Conservation (phyloP, 768 basidiomycete species). For the Symmetrospora coprosmae region DNA sequence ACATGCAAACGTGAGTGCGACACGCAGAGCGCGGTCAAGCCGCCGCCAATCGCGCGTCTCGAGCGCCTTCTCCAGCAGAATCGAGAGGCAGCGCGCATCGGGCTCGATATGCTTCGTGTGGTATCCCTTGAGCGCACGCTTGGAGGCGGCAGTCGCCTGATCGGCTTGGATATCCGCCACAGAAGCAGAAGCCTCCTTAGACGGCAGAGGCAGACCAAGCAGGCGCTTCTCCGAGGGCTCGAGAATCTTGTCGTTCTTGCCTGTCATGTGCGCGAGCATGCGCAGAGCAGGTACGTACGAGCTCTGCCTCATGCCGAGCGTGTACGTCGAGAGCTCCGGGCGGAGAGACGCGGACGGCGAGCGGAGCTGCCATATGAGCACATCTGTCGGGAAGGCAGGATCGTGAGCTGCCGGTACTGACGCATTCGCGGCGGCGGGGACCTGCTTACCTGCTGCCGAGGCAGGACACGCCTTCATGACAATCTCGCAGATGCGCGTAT, state of each 20-base stretch:
- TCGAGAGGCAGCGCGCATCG: not conserved
- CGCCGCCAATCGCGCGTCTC: slow-evolving; percentile 4
- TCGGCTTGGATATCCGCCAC: too few relatives aligned
- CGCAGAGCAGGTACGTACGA: not conserved
- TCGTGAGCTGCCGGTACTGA: not conserved
- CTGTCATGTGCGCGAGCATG: slow-evolving; percentile 1
- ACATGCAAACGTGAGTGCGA: too few relatives aligned
- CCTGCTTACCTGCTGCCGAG: not conserved
- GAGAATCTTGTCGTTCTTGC: not conserved
- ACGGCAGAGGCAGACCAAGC: too few relatives aligned
- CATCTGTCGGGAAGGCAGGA: not conserved
- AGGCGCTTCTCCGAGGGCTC: not conserved
- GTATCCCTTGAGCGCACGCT: slow-evolving; percentile 1
- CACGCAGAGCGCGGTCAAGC: not conserved
- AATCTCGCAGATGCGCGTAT: not conserved
- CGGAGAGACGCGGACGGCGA: not conserved
- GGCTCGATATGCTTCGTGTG: slow-evolving; percentile 4
- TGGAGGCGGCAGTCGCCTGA: not conserved
- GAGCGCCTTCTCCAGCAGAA: not conserved
- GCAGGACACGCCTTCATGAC: not conserved
- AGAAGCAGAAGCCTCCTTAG: too few relatives aligned
- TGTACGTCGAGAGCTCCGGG: not conserved
- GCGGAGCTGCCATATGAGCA: not conserved
- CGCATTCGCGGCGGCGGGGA: not conserved
- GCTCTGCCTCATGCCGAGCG: not conserved